Base-by-base conservation (phyloP, 1,139 yeast genomes). In the Yamadazyma triangularis region DNA sequence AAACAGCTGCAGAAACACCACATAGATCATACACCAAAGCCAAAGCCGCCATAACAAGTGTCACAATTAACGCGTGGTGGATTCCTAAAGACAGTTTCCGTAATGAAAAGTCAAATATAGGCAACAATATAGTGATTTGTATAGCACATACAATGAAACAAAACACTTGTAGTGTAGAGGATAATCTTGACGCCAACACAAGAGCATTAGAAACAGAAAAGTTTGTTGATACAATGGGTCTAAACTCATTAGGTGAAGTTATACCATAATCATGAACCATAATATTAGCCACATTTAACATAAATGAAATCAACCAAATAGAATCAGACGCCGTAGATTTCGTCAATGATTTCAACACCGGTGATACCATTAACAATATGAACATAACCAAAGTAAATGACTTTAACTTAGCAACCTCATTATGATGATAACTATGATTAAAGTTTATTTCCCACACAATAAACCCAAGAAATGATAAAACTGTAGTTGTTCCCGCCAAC, bases 291-390 rank as follows among this genome's bases (percentile, higher is more conserved):
- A 86, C 43, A 24, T 85, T 79, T 15, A 91, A 64, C 76, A 95
- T 79, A 31, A 83, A 77, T 4, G 95, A 77, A 6, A 91, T 58
- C 0, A 95, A 88, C 97, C 98, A 91, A 40, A 93, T 87, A 12
- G 96, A 87, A 56, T 91, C 97, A 1, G 94, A 83, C 0, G 96
- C 77, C 0, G 96, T 87, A 1, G 96, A 84, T 44, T 78, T 75
- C 0, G 96, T 88, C 30, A 93, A 67, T 0, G 96, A 88, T 45
- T 86, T 84, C 33, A 91, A 67, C 3, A 91, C 91, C 0, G 98
- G 98, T 0, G 96, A 85, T 26, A 89, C 60, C 0, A 93, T 79
- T 27, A 88, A 62, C 28, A 89, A 60, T 4, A 85, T 73, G 39
- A 89, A 73, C 2, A 81, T 69, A 15, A 88, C 79, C 18, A 91